A percentile compares a stretch with the other conserved stretches of the same genome.
phyloP scores from a whole-genome alignment of 2,329 filamentous ascomycete species.

The Xylariales sp. region DNA sequence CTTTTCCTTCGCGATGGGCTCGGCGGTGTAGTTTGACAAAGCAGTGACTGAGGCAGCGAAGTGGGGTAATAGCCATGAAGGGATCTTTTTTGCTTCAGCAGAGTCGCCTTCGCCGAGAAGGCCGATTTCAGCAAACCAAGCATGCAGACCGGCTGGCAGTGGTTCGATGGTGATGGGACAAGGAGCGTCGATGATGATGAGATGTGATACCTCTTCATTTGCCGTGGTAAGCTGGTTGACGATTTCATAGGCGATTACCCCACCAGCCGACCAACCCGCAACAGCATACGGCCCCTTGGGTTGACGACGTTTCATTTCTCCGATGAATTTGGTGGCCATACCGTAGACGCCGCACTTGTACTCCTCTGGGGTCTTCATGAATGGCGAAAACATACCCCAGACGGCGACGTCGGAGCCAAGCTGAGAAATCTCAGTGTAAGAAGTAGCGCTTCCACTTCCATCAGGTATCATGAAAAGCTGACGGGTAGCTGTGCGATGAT shows the following conservation, averaged over 20 bases:
- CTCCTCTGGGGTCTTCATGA: conserved; percentile 75
- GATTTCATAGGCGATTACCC: conserved; percentile 77
- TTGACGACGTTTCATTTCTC: conserved; percentile 78
- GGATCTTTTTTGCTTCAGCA: conserved; percentile 65
- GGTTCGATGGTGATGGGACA: conserved; percentile 76
- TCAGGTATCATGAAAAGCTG: conserved; percentile 67
- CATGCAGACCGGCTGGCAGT: conserved; percentile 73
- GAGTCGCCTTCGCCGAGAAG: conserved; percentile 73
- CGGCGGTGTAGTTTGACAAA: conserved; percentile 75
- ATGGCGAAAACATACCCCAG: conserved; percentile 75
- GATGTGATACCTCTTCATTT: conserved; percentile 67
- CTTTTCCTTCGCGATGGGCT: conserved; percentile 68
- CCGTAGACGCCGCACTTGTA: conserved; percentile 74
- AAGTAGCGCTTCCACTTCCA: conserved; percentile 71
- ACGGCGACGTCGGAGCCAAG: conserved; percentile 61
- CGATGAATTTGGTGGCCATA: conserved; percentile 72
- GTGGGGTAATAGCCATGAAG: conserved; percentile 79
- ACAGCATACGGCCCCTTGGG: conserved; percentile 75
- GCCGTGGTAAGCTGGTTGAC: conserved; percentile 68
- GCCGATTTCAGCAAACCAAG: conserved; percentile 78
- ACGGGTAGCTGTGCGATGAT: conserved; percentile 58
- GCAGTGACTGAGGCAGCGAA: conserved; percentile 76
- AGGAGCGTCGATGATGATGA: conserved; percentile 75
- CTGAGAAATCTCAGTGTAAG: conserved; percentile 71
- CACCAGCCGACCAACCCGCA: conserved; percentile 81